Percentiles rank a stretch among this genome's conserved stretches.
These are phyloP conservation scores for Aspergillus awamori DNA, from an alignment of 2,329 filamentous ascomycete genomes.

Conservation along the genomic window DNA sequence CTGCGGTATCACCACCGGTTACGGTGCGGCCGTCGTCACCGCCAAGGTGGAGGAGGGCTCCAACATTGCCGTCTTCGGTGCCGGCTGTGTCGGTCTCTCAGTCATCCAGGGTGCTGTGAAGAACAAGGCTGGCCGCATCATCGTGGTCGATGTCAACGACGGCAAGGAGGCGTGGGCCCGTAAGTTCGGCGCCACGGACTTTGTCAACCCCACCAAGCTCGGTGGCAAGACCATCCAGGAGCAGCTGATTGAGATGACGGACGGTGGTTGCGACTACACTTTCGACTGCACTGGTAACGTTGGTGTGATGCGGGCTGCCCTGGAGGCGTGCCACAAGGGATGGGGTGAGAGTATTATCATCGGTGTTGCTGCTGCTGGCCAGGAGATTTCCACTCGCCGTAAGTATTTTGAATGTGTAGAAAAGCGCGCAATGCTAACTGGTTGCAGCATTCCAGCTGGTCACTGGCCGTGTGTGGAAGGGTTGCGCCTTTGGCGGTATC, in stretches of 20 bases:
- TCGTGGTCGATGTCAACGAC: constrained; percentile 79
- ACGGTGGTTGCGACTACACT: constrained; percentile 97
- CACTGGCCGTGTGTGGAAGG: constrained; percentile 96
- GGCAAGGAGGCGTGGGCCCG: constrained; percentile 86
- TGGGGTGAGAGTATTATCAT: constrained; percentile 99
- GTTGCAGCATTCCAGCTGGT: constrained; percentile 90
- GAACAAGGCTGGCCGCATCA: constrained; percentile 69
- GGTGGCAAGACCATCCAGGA: constrained; percentile 79
- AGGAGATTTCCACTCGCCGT: constrained; percentile 94
- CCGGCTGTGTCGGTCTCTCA: constrained; percentile 91
- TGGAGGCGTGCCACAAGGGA: constrained; percentile 98
- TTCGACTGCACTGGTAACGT: constrained; percentile 99
- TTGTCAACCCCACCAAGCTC: constrained; percentile 88
- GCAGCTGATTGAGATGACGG: constrained; percentile 94
- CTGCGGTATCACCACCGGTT: constrained; percentile 98
- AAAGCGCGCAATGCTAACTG: constrained; percentile 19
- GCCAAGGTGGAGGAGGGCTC: constrained; percentile 88
- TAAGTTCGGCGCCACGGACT: constrained; percentile 96
- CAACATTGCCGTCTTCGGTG: constrained; percentile 90
- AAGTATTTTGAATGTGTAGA: constrained; percentile 49
- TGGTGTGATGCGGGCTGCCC: constrained; percentile 88
- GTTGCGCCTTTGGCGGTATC: constrained; percentile 96
- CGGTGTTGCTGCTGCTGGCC: constrained; percentile 91
- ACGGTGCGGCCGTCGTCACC: constrained; percentile 92
- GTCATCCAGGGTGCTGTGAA: constrained; percentile 92